A percentile compares a stretch with the other conserved stretches of the same genome.
These are phyloP conservation scores for Volvox reticuliferus DNA, from an alignment of 139 green algal genomes.

Conservation along the genomic window DNA sequence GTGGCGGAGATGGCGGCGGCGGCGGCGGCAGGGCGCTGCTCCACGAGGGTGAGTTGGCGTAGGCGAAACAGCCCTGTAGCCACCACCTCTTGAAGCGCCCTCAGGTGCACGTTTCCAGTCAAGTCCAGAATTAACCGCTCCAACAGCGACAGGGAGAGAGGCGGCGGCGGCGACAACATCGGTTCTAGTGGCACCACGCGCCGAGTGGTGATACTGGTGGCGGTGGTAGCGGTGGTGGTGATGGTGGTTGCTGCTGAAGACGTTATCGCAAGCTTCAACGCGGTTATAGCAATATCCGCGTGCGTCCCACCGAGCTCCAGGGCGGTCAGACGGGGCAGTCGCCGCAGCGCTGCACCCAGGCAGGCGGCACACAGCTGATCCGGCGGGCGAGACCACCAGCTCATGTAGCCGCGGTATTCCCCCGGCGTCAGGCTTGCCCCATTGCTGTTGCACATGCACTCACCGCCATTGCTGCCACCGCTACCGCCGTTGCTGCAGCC, in stretches of 20 bases:
- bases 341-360: neutral
- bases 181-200: neutral
- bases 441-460: neutral
- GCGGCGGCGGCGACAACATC: neutral
- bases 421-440: neutral
- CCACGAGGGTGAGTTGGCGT: conserved; percentile 5
- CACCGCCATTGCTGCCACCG: neutral
- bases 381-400: neutral
- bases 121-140: conserved; percentile 19
- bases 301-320: neutral
- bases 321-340: neutral
- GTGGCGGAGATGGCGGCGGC: neutral
- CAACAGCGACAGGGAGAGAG: neutral
- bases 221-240: no score
- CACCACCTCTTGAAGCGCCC: neutral
- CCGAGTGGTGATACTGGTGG: no score
- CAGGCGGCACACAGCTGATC: neutral
- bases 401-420: no score
- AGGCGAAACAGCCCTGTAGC: neutral
- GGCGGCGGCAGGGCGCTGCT: conserved; percentile 7
- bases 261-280: neutral
- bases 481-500: neutral
- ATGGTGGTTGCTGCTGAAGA: neutral
- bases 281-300: neutral
- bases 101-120: neutral